Evolutionary conservation across 495 filamentous ascomycete genomes (phyloP).

Genomic region (Trichoderma orchidacearum): DNA sequence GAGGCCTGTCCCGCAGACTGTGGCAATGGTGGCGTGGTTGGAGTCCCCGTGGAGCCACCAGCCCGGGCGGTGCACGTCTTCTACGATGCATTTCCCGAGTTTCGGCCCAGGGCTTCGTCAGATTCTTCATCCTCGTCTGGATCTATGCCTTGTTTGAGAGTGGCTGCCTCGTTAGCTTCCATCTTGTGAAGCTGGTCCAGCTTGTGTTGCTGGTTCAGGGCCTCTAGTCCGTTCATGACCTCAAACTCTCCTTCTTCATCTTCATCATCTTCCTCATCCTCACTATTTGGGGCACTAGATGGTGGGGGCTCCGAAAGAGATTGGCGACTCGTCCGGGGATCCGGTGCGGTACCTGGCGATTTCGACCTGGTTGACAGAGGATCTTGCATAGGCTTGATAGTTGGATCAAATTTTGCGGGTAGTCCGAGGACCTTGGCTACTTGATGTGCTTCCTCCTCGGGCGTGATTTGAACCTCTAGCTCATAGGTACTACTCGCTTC

Average conservation of each 20-base stretch:
- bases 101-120: constrained; percentile 8
- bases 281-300: constrained; percentile 18
- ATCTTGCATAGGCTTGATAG: constrained; percentile 35
- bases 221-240: constrained; percentile 20
- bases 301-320: constrained; percentile 9
- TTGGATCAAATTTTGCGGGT: constrained; percentile 41
- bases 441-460: constrained; percentile 52
- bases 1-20: background rate
- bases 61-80: background rate
- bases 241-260: constrained; percentile 39
- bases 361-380: constrained; percentile 3
- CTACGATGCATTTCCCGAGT: background rate
- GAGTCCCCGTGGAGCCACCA: background rate
- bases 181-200: constrained; percentile 35
- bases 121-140: constrained; percentile 17
- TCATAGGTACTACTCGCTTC: constrained; percentile 31
- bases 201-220: constrained; percentile 25
- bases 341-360: background rate
- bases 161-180: constrained; percentile 39
- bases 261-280: constrained; percentile 26
- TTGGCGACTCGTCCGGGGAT: background rate
- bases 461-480: constrained; percentile 28
- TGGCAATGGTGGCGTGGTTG: background rate
- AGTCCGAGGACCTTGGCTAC: constrained; percentile 60
- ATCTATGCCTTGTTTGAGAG: constrained; percentile 16